phyloP scores from a whole-genome alignment of 805 yeast species.

The Yarrowia phangngaensis region DNA sequence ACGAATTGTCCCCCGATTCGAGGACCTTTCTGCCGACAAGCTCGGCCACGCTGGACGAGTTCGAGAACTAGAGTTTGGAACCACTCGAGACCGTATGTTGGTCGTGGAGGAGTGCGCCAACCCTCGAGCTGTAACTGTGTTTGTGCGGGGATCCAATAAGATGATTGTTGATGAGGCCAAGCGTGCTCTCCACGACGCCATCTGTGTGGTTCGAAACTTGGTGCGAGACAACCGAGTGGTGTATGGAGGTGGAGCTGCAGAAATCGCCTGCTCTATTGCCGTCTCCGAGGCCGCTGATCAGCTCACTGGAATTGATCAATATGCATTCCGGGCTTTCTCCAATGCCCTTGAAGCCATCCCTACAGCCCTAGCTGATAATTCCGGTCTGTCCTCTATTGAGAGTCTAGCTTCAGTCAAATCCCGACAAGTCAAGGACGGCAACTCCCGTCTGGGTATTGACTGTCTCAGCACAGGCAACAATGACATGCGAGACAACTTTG shows the following conservation, averaged over 20 bases:
- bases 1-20: conserved; percentile 94
- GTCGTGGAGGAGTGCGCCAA: conserved; percentile 87
- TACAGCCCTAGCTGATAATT: conserved; percentile 92
- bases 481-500: conserved; percentile 91
- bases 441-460: conserved; percentile 81
- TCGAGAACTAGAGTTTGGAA: conserved; percentile 88
- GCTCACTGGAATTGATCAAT: conserved; percentile 93
- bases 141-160: conserved; percentile 91
- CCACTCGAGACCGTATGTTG: conserved; percentile 93
- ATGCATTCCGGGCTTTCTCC: conserved; percentile 94
- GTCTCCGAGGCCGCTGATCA: conserved; percentile 88
- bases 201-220: conserved; percentile 95
- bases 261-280: conserved; percentile 86
- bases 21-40: conserved; percentile 76
- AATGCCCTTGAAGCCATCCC: conserved; percentile 88
- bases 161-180: conserved; percentile 97
- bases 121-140: conserved; percentile 84
- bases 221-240: conserved; percentile 89
- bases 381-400: conserved; percentile 92
- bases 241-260: conserved; percentile 99
- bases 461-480: conserved; percentile 83
- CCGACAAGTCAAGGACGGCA: conserved; percentile 70
- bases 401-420: conserved; percentile 79
- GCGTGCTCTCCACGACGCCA: conserved; percentile 92
- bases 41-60: conserved; percentile 85